Base-by-base conservation (phyloP, 208 protist genomes). In the Naegleria gruberi region DNA sequence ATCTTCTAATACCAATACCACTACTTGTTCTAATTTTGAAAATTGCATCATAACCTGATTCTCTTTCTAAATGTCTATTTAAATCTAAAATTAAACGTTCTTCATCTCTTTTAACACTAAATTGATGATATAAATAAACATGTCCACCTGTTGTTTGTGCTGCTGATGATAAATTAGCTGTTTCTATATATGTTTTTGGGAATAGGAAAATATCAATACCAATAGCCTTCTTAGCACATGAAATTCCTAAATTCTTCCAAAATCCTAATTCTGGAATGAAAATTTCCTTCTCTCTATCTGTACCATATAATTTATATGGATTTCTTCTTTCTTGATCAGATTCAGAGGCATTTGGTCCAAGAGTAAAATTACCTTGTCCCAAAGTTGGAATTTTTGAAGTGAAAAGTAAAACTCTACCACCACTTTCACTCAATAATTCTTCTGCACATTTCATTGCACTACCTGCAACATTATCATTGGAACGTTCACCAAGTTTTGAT, bases 1-100 rank as follows among this genome's bases (percentile, higher is more conserved):
- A 97, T 82, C 93, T 92, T 89, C 95, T 91, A 42, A 97, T 94
- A 26, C 91, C 92, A 23, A 98, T 91, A 3, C 96, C 97, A 47
- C 91, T 93, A 92, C 95, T 96, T 91, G 94, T 96, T 19, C 97
- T 95, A n/a, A 97, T 94, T 55, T 95, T 95, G 44, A 98, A 92
- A 46, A 98, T 95, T n/a, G 93, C 96, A 30, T 95, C 96, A 92
- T 97, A 97, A 34, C 96, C 97, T n/a, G 93, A 93, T 92, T 96
- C 95, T 90, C 97, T 94, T 65, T 23, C 30, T 26, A 88, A 55
- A 19, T 17, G 30, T 88, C 84, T 88, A 7, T 42, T 17, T 26
- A 88, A 42, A 42, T 88, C 84, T 37, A 26, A 23, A 73, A n/a
- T 3, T 5, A 88, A 7, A 37, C 84, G 8, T 65, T 88, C 84